These are phyloP conservation scores for Coelastrella sp. DNA, from an alignment of 139 green algal genomes.

Conservation along the genomic window DNA sequence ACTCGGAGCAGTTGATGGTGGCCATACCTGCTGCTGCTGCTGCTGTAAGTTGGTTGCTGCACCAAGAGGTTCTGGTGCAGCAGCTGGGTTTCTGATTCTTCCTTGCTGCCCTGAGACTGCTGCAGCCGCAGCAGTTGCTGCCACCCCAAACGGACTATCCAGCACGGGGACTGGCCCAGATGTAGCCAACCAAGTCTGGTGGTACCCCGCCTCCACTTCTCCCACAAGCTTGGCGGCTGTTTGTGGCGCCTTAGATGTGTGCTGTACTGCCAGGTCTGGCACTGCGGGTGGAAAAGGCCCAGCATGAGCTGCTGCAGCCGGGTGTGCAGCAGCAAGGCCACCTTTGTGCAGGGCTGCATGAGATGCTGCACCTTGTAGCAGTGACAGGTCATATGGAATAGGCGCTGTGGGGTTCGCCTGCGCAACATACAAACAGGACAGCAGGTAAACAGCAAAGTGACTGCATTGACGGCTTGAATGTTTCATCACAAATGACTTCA, in stretches of 20 bases:
- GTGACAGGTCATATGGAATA: not conserved
- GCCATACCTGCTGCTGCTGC: not conserved
- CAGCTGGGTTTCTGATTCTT: no score
- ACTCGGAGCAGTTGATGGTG: no score
- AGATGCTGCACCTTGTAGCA: not conserved
- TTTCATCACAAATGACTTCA: no score
- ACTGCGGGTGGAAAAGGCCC: not conserved
- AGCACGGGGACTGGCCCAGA: not conserved
- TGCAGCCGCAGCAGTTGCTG: slow-evolving; percentile 6
- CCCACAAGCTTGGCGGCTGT: not conserved
- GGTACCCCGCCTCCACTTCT: no score
- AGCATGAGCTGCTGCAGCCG: not conserved
- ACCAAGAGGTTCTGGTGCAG: no score
- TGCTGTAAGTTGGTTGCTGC: not conserved
- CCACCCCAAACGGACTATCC: not conserved
- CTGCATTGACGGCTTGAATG: no score
- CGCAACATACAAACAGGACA: not conserved
- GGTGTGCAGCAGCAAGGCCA: not conserved
- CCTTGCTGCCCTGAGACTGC: not conserved
- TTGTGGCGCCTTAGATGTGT: no score
- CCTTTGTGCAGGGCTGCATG: not conserved
- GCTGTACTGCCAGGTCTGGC: not conserved
- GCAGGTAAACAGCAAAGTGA: no score
- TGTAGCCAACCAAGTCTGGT: not conserved
- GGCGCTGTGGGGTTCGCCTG: not conserved